Conservation (phyloP, 257 asterid species). For the Gynochthodes officinalis region DNA sequence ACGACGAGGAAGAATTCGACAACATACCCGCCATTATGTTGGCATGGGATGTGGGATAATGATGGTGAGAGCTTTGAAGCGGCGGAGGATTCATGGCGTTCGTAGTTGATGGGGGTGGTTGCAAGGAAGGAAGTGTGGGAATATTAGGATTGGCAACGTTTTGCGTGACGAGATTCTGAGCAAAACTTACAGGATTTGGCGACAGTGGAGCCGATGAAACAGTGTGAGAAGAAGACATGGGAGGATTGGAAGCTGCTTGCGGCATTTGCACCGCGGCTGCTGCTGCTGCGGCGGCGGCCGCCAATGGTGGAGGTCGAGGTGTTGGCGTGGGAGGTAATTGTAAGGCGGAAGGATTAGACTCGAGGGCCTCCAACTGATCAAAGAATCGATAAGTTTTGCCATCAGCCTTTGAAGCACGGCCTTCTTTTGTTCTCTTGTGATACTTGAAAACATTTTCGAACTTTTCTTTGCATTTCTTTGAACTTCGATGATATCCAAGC, state of each 20-base stretch:
- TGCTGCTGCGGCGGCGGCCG: constrained; percentile 14
- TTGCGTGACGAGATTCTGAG: constrained; percentile 16
- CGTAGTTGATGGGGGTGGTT: constrained; percentile 18
- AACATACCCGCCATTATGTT: constrained; percentile 18
- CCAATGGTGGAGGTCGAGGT: constrained; percentile 28
- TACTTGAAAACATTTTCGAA: constrained; percentile 91
- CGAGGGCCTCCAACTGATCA: constrained; percentile 81
- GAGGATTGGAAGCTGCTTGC: constrained; percentile 8
- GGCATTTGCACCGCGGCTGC: constrained; percentile 19
- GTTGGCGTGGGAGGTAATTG: constrained; percentile 39
- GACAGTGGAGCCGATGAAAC: constrained; percentile 60
- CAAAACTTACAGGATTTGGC: constrained; percentile 27
- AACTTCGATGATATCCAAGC: constrained; percentile 70
- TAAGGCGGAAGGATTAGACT: constrained; percentile 29
- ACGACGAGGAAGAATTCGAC: constrained; percentile 68
- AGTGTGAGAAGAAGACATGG: constrained; percentile 36
- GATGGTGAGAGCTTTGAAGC: not conserved
- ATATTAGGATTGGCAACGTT: constrained; percentile 17
- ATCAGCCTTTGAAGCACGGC: constrained; percentile 82
- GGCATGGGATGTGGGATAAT: constrained; percentile 14
- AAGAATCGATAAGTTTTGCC: constrained; percentile 82
- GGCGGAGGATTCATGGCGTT: constrained; percentile 24
- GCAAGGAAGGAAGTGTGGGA: constrained; percentile 17
- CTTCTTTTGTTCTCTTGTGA: constrained; percentile 83
- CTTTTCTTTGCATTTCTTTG: constrained; percentile 92